These are phyloP conservation scores for Leccinum boreale DNA, from an alignment of 768 basidiomycete genomes.

Conservation along the genomic window DNA sequence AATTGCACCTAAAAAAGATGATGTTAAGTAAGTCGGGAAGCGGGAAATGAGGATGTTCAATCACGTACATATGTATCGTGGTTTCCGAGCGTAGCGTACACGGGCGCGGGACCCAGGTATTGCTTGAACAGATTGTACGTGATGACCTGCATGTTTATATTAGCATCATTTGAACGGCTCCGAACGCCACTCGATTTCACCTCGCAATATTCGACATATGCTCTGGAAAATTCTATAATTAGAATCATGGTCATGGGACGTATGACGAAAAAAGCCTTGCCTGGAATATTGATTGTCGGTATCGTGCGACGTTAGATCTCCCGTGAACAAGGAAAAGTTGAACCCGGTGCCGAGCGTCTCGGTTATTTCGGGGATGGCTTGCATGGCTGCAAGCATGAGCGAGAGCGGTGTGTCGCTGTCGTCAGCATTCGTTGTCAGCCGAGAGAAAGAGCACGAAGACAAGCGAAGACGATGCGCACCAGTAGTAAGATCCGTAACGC, in stretches of 20 bases:
- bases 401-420: slow-evolving; percentile 58
- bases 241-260: background rate
- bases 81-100: slow-evolving; percentile 71
- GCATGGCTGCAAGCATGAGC: slow-evolving; percentile 52
- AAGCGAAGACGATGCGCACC: background rate
- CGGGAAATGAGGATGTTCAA: background rate
- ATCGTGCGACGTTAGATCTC: slow-evolving; percentile 74
- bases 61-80: slow-evolving; percentile 70
- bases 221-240: slow-evolving; percentile 32
- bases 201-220: slow-evolving; percentile 59
- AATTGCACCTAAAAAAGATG: slow-evolving; percentile 9
- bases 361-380: slow-evolving; percentile 64
- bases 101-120: slow-evolving; percentile 56
- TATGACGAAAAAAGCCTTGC: slow-evolving; percentile 27
- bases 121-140: slow-evolving; percentile 61
- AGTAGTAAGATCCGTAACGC: slow-evolving; percentile 49
- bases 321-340: slow-evolving; percentile 65
- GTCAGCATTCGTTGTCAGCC: background rate
- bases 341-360: slow-evolving; percentile 58
- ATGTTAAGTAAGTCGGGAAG: background rate
- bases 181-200: slow-evolving; percentile 27
- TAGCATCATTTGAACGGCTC: background rate
- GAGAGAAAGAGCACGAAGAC: no score
- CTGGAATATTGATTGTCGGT: slow-evolving; percentile 61
- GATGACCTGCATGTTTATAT: slow-evolving; percentile 38